Percentiles rank a stretch among this genome's conserved stretches.
These are phyloP conservation scores for Nothophoma quercina DNA, from an alignment of 2,329 filamentous ascomycete genomes.

Conservation along the genomic window DNA sequence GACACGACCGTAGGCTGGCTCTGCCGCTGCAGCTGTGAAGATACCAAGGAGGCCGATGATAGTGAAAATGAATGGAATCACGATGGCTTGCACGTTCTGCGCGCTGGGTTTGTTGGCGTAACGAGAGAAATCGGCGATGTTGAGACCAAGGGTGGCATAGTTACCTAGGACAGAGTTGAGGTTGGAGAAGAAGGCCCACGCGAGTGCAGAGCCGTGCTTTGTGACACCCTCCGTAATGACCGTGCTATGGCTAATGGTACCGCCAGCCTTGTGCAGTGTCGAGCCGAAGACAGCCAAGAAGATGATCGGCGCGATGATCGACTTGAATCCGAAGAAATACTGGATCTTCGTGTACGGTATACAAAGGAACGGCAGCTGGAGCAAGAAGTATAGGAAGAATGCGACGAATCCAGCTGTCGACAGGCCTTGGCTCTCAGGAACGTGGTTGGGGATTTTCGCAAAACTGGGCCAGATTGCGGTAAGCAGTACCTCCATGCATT, in stretches of 20 bases:
- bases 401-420: constrained; percentile 30
- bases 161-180: constrained; percentile 38
- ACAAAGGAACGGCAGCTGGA: constrained; percentile 37
- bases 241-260: constrained; percentile 36
- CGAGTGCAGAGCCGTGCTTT: constrained; percentile 33
- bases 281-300: constrained; percentile 37
- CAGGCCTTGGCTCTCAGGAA: constrained; percentile 27
- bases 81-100: constrained; percentile 47
- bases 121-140: constrained; percentile 52
- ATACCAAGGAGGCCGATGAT: constrained; percentile 50
- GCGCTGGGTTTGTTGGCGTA: constrained; percentile 47
- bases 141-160: constrained; percentile 38
- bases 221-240: constrained; percentile 40
- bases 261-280: constrained; percentile 33
- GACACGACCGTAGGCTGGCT: constrained; percentile 35
- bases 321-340: constrained; percentile 38
- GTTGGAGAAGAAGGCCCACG: constrained; percentile 33
- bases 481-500: constrained; percentile 36
- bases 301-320: constrained; percentile 35
- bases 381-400: constrained; percentile 36
- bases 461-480: constrained; percentile 38
- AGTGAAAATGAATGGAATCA: constrained; percentile 41
- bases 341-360: constrained; percentile 35
- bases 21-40: constrained; percentile 47
- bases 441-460: constrained; percentile 29